Evolutionary conservation across 169 alveolate species (phyloP).

Genomic region (Eimeria acervulina): DNA sequence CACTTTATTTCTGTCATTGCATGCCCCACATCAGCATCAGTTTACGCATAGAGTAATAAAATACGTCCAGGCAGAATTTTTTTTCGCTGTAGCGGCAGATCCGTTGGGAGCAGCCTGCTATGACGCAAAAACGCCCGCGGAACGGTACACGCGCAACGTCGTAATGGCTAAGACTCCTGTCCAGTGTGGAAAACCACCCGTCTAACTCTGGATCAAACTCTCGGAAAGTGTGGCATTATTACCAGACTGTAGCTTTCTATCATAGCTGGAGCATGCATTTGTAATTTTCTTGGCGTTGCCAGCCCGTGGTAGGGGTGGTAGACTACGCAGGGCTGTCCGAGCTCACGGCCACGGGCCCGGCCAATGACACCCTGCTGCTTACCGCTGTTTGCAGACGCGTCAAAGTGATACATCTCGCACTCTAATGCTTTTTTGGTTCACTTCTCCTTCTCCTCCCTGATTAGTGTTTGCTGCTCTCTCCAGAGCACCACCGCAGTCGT

Average conservation of each 20-base stretch:
- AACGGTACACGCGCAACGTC: conserved; percentile 7
- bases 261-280: not conserved
- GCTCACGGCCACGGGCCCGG: conserved; percentile 65
- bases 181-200: not conserved
- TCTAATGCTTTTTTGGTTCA: conserved; percentile 49
- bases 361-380: conserved; percentile 4
- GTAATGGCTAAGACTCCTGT: not conserved
- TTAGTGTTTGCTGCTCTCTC: conserved; percentile 20
- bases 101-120: not conserved
- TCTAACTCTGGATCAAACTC: not conserved
- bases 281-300: not conserved
- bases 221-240: not conserved
- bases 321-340: conserved; percentile 66
- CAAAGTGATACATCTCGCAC: not conserved
- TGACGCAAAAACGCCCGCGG: not conserved
- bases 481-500: conserved; percentile 32
- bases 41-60: not conserved
- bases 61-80: not conserved
- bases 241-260: not conserved
- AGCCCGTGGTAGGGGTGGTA: conserved; percentile 56
- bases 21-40: not conserved
- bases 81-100: not conserved
- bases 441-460: conserved; percentile 38
- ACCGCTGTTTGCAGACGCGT: conserved; percentile 48
- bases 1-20: not conserved